These are phyloP conservation scores for Talaromyces sp. DNA, from an alignment of 2,329 filamentous ascomycete genomes.

Conservation along the genomic window DNA sequence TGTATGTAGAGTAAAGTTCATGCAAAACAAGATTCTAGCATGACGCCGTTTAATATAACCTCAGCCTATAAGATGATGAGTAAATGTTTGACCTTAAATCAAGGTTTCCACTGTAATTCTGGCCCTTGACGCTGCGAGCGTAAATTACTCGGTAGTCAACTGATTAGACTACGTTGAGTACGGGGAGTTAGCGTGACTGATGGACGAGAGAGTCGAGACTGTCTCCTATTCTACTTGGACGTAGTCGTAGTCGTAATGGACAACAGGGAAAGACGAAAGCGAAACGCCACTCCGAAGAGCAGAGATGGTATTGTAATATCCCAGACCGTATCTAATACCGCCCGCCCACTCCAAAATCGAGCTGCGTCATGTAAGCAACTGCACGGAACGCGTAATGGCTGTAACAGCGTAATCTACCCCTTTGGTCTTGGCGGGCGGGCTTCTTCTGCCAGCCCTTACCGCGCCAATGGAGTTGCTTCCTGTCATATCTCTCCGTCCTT, in stretches of 20 bases:
- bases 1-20: no score
- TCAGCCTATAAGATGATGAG: neutral
- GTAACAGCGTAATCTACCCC: conserved; percentile 6
- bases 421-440: conserved; percentile 20
- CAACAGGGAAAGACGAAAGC: neutral
- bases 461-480: neutral
- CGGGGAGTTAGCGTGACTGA: neutral
- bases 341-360: neutral
- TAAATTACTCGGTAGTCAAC: no score
- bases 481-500: neutral
- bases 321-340: neutral
- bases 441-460: conserved; percentile 21
- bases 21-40: conserved; percentile 1
- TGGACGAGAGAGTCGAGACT: neutral
- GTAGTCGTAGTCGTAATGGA: no score
- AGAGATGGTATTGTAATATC: neutral
- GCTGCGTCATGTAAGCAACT: neutral
- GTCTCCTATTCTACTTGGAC: neutral
- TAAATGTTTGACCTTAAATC: neutral
- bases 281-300: neutral
- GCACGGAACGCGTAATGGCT: neutral
- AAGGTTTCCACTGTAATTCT: neutral
- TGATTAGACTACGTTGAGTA: neutral
- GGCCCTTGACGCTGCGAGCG: neutral
- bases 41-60: conserved; percentile 4